These are phyloP conservation scores for Xylariales sp. DNA, from an alignment of 2,329 filamentous ascomycete genomes.

Conservation along the genomic window DNA sequence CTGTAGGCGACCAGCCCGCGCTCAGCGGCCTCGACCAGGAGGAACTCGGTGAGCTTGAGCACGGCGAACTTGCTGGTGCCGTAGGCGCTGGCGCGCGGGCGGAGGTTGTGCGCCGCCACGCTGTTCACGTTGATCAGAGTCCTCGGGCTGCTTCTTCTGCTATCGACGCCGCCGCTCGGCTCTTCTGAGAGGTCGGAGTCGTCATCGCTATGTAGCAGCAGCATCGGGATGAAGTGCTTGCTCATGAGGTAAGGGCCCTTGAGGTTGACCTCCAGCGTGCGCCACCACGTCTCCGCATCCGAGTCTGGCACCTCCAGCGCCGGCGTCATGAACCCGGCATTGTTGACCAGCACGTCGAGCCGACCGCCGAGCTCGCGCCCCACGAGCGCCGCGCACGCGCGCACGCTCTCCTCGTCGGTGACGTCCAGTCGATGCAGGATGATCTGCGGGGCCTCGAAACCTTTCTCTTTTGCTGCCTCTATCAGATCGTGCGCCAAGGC, in stretches of 20 bases:
- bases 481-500: constrained; percentile 13
- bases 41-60: constrained; percentile 12
- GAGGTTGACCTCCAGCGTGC: constrained; percentile 16
- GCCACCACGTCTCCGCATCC: constrained; percentile 13
- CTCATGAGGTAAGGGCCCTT: constrained; percentile 14
- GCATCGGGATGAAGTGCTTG: constrained; percentile 14
- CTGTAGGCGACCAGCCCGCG: constrained; percentile 14
- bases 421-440: constrained; percentile 27
- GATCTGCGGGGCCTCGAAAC: constrained; percentile 11
- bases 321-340: constrained; percentile 26
- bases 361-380: constrained; percentile 22
- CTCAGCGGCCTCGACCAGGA: constrained; percentile 12
- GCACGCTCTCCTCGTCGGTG: constrained; percentile 25
- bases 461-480: constrained; percentile 12
- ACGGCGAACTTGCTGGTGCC: constrained; percentile 13
- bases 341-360: constrained; percentile 38
- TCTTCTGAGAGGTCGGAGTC: too few species aligned
- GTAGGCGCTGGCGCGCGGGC: constrained; percentile 11
- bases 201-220: too few species aligned
- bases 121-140: constrained; percentile 15
- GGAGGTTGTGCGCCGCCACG: constrained; percentile 13
- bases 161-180: constrained; percentile 4
- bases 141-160: too few species aligned
- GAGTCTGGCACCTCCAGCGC: constrained; percentile 11
- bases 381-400: constrained; percentile 19